Conservation (phyloP, 2,329 filamentous ascomycete genomes). For the Trichoderma sp. region DNA sequence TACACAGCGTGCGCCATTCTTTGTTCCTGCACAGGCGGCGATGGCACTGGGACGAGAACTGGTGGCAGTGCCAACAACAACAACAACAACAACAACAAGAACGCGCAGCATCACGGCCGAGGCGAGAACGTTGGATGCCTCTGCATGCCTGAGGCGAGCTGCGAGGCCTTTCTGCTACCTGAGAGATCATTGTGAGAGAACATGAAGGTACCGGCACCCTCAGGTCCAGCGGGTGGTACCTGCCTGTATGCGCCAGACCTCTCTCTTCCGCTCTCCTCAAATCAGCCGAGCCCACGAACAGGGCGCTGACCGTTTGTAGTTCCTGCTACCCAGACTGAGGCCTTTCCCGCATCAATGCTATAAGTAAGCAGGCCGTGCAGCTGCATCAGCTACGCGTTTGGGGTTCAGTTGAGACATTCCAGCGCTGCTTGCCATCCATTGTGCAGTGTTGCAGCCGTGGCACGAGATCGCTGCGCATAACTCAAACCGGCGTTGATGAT, state of each 20-base stretch:
- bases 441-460: background rate
- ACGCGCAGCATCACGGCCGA: background rate
- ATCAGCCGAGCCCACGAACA: slow-evolving; percentile 5
- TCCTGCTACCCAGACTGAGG: background rate
- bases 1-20: slow-evolving; percentile 24
- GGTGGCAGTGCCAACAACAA: background rate
- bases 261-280: background rate
- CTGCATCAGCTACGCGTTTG: background rate
- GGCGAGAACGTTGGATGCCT: background rate
- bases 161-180: background rate
- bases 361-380: background rate
- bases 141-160: background rate
- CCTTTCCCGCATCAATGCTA: background rate
- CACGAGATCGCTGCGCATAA: background rate
- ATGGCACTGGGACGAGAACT: background rate
- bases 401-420: slow-evolving; percentile 3
- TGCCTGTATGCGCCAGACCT: background rate
- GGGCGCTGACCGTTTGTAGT: slow-evolving; percentile 1
- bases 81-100: background rate
- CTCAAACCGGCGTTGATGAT: background rate
- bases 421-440: background rate
- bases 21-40: slow-evolving; percentile 13
- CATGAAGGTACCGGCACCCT: too few species aligned
- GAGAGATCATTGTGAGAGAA: background rate
- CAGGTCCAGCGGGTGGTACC: background rate